A percentile compares a stretch with the other conserved stretches of the same genome.
phyloP scores from a whole-genome alignment of 225 moss, liverwort and hornwort species.

The Bryoerythrophyllum caledonicum region DNA sequence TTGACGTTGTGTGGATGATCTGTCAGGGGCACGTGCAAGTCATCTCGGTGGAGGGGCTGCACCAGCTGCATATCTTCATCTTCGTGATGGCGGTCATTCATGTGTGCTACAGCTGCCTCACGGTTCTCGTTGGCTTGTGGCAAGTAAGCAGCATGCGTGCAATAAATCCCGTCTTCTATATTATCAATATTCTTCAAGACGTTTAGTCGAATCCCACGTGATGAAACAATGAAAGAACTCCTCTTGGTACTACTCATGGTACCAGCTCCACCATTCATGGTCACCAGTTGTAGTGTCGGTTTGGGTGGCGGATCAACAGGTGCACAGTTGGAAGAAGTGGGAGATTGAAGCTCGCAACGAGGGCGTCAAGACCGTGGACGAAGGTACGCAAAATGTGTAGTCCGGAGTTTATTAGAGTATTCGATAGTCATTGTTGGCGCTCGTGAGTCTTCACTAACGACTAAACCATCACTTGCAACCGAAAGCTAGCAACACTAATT shows the following conservation, averaged over 20 bases:
- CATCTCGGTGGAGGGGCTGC: conserved; percentile 69
- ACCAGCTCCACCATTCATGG: background rate
- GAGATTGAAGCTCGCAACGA: conserved; percentile 49
- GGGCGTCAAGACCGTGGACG: conserved; percentile 19
- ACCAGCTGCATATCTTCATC: conserved; percentile 89
- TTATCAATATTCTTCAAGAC: too few species aligned
- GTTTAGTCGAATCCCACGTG: too few species aligned
- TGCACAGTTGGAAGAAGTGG: conserved; percentile 74
- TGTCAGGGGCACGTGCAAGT: conserved; percentile 70
- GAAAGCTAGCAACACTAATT: too few species aligned
- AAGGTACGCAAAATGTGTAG: conserved; percentile 26
- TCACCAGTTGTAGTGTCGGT: background rate
- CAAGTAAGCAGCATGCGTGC: conserved; percentile 45
- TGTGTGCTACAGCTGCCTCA: conserved; percentile 64
- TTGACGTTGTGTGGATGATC: background rate
- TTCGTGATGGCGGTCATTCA: conserved; percentile 80
- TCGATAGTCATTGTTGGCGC: background rate
- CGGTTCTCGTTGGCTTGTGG: conserved; percentile 63
- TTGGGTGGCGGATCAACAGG: conserved; percentile 26
- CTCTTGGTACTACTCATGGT: background rate
- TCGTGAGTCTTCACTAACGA: too few species aligned
- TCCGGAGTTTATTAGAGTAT: background rate
- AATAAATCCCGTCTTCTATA: too few species aligned
- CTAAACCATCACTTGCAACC: too few species aligned
- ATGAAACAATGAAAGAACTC: too few species aligned